These are phyloP conservation scores for Entomortierella parvispora DNA, from an alignment of 192 early-diverging fungal species.

Conservation along the genomic window DNA sequence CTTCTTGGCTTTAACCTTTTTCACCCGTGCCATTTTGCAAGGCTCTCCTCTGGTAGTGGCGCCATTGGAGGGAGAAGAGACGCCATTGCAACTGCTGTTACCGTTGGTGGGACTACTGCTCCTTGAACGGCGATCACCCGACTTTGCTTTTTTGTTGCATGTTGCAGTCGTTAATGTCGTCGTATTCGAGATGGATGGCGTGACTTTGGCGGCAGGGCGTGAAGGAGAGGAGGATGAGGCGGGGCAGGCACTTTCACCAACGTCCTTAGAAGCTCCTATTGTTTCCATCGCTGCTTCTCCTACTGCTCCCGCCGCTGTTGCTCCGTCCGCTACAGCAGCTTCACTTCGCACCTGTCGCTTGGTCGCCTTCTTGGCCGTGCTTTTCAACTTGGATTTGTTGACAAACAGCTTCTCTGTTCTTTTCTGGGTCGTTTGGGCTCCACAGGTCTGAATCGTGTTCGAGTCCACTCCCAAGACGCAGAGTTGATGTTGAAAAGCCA, in stretches of 20 bases:
- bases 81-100: background rate
- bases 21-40: slow-evolving; percentile 11
- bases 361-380: background rate
- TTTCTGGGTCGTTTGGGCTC: slow-evolving; percentile 70
- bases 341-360: slow-evolving; percentile 5
- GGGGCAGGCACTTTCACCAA: background rate
- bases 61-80: background rate
- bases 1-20: slow-evolving; percentile 19
- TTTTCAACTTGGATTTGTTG: slow-evolving; percentile 36
- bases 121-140: slow-evolving; percentile 2
- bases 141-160: slow-evolving; percentile 12
- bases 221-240: background rate
- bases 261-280: too few relatives aligned
- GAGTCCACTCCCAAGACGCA: slow-evolving; percentile 77
- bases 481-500: slow-evolving; percentile 73
- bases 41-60: background rate
- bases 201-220: background rate
- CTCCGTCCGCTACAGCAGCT: background rate
- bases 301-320: slow-evolving; percentile 5
- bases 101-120: slow-evolving; percentile 21
- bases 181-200: background rate
- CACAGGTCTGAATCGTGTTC: slow-evolving; percentile 75
- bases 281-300: background rate
- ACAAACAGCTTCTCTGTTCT: slow-evolving; percentile 59
- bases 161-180: background rate